Percentiles rank a stretch among this genome's conserved stretches.
These are phyloP conservation scores for Candida arabinofermentans DNA, from an alignment of 805 yeast genomes.

Conservation along the genomic window DNA sequence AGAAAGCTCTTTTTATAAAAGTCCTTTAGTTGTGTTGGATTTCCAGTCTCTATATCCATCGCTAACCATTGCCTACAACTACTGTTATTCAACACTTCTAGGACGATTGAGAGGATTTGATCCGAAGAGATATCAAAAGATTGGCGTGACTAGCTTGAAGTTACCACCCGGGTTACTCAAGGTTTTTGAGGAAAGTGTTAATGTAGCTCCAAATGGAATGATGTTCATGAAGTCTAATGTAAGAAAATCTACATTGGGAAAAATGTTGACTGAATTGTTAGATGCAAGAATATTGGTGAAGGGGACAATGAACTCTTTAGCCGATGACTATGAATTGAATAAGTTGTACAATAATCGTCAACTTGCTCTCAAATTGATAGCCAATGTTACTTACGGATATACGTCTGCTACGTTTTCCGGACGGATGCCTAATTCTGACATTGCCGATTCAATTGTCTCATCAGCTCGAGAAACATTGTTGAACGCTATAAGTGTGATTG, in stretches of 20 bases:
- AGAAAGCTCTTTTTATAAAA: constrained; percentile 72
- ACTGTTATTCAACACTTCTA: constrained; percentile 72
- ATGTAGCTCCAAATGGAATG: constrained; percentile 82
- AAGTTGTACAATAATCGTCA: constrained; percentile 72
- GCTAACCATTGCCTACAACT: constrained; percentile 83
- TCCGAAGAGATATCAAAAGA: constrained; percentile 37
- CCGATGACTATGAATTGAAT: constrained; percentile 44
- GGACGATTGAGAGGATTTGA: constrained; percentile 57
- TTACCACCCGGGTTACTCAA: constrained; percentile 56
- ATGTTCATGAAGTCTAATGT: constrained; percentile 65
- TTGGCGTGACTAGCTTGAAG: constrained; percentile 51
- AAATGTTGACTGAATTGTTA: constrained; percentile 79
- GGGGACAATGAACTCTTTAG: constrained; percentile 57
- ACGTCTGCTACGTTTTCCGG: constrained; percentile 94
- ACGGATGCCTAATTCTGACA: constrained; percentile 93
- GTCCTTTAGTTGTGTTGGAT: constrained; percentile 87
- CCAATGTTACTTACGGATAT: constrained; percentile 96
- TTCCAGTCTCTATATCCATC: constrained; percentile 95
- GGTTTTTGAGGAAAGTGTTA: constrained; percentile 49
- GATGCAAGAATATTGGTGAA: constrained; percentile 79
- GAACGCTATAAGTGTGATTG: constrained; percentile 66
- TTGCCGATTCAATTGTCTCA: constrained; percentile 92
- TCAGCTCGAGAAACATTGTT: constrained; percentile 84
- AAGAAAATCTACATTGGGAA: constrained; percentile 70
- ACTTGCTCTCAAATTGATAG: constrained; percentile 80